Percentiles rank a stretch among this genome's conserved stretches.
phyloP scores from a whole-genome alignment of 2,329 filamentous ascomycete species.

The Allantophomopsis lycopodina region DNA sequence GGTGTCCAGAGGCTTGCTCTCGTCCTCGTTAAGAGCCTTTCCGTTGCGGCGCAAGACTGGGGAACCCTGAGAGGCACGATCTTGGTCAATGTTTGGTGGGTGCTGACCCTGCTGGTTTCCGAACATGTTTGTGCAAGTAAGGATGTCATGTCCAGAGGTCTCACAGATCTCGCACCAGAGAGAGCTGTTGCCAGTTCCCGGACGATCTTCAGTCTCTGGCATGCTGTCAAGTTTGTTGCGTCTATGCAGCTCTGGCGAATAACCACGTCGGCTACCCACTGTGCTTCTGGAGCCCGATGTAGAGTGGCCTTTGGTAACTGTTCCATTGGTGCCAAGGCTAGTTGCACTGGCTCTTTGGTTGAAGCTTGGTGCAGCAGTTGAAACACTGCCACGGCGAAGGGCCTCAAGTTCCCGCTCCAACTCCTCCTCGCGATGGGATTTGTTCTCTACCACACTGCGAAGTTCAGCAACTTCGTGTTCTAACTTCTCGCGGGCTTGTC shows the following conservation, averaged over 20 bases:
- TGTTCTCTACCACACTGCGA: slow-evolving; percentile 57
- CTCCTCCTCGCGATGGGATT: slow-evolving; percentile 65
- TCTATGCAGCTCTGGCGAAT: slow-evolving; percentile 28
- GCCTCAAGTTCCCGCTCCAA: slow-evolving; percentile 69
- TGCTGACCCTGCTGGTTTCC: slow-evolving; percentile 21
- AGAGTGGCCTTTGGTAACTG: slow-evolving; percentile 22
- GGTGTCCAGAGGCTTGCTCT: slow-evolving; percentile 23
- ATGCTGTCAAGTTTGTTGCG: slow-evolving; percentile 51
- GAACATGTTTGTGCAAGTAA: slow-evolving; percentile 89
- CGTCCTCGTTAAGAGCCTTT: slow-evolving; percentile 24
- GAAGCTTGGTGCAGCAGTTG: slow-evolving; percentile 15
- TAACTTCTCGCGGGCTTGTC: slow-evolving; percentile 50
- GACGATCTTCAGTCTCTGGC: slow-evolving; percentile 52
- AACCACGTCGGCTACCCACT: slow-evolving; percentile 38
- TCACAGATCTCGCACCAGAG: slow-evolving; percentile 96
- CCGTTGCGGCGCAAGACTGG: slow-evolving; percentile 12
- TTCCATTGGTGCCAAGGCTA: slow-evolving; percentile 27
- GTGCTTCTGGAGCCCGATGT: slow-evolving; percentile 56
- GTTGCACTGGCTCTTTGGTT: slow-evolving; percentile 37
- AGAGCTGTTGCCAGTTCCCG: slow-evolving; percentile 30
- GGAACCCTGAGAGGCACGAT: slow-evolving; percentile 1
- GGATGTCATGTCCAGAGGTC: slow-evolving; percentile 79
- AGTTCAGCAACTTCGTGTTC: slow-evolving; percentile 74
- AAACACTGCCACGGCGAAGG: slow-evolving; percentile 33
- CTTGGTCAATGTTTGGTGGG: slow-evolving; percentile 3